These are phyloP conservation scores for Bryoerythrophyllum caledonicum DNA, from an alignment of 225 moss, liverwort and hornwort species.

Conservation along the genomic window DNA sequence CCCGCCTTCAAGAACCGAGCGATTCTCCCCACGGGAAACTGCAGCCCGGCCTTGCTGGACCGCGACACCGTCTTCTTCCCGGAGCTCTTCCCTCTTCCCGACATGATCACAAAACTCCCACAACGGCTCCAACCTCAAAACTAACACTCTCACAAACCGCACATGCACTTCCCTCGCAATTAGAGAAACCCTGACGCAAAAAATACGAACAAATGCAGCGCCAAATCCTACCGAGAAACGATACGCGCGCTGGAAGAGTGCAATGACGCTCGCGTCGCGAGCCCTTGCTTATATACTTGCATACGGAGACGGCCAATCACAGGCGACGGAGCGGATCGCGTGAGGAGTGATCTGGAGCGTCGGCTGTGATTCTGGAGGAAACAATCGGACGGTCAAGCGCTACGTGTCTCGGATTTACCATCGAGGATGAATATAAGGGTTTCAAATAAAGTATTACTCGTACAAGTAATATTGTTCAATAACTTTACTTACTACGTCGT, in stretches of 20 bases:
- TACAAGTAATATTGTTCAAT: no score
- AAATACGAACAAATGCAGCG: background rate
- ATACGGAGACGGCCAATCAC: background rate
- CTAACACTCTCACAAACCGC: background rate
- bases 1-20: constrained; percentile 48
- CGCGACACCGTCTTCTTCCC: constrained; percentile 49
- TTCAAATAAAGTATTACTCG: no score
- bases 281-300: background rate
- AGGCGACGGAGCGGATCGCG: background rate
- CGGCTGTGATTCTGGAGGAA: no score
- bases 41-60: constrained; percentile 44
- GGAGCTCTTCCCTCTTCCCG: constrained; percentile 44
- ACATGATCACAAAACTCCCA: constrained; percentile 17
- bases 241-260: background rate
- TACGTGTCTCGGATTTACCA: no score
- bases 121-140: background rate
- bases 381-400: background rate
- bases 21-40: constrained; percentile 44
- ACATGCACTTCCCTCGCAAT: background rate
- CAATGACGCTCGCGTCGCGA: rapidly evolving
- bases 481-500: no score
- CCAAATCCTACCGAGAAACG: background rate
- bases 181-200: background rate
- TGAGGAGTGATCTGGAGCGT: background rate
- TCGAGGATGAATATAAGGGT: no score